Base-by-base conservation (phyloP, 2,329 filamentous ascomycete genomes). In the Fusarium acutatum region DNA sequence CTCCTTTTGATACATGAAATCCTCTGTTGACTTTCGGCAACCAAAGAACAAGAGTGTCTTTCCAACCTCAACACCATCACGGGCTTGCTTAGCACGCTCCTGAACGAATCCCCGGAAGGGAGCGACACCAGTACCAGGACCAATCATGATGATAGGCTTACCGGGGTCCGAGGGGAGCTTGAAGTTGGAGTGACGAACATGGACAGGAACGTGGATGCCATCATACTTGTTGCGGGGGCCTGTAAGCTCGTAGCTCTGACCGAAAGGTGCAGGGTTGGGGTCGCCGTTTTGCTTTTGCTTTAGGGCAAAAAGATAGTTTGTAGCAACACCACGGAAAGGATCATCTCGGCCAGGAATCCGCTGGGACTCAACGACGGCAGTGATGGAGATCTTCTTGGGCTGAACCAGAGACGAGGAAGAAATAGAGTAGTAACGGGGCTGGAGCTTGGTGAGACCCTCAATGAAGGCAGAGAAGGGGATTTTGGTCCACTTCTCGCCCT, bases 341-440 rank as follows among this genome's bases (percentile, higher is more conserved):
- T 97, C 93, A 37, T 89, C 92, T 54, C 94, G 92, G 74, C 93
- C 93, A 26, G 94, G 91, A 73, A 97, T 89, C 67, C 90, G 84
- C 76, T 95, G 89, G 18, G 92, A 94, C 82, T 98, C 96, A 67
- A 99, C 96, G 44, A 98, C 93, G 64, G 96, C 96, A 22, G 96
- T 99, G 79, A 99, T 93, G 69, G 96, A 94, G 75, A 99, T 95
- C 86, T 95, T 96, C 84, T 97, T 92, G 81, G 96, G 95, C 81
- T 99, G 95, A 22, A 97, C 95, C 14, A 95, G 83, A 12, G 96
- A 98, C 2, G 96, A 98, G 3, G 97, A 99, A 5, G 96, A 99
- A 82, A 99, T 99, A 56, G 97, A 99, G 87, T 99, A 99, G 88
- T 98, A 99, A 56, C 96, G 94, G 43, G 96, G 96, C 83, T 99